Base-by-base conservation (phyloP, 345 rosid species). In the Aquilaria yunnanensis region DNA sequence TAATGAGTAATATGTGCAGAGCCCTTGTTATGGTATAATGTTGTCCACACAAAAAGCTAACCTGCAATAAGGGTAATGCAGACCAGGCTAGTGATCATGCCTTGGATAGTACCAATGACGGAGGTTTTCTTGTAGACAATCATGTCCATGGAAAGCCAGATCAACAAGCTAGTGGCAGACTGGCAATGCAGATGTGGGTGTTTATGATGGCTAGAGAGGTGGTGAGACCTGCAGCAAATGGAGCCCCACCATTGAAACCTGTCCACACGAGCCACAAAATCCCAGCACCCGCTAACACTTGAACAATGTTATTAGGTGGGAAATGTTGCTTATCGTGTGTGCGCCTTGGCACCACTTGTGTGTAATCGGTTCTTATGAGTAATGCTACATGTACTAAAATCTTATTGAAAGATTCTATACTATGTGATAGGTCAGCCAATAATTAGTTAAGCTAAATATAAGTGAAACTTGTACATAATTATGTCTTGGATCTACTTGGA, bases 181-280 rank as follows among this genome's bases (percentile, higher is more conserved):
- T 16, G 23, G 23, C 23, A 16, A 16, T 74, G 79, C 85, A 83
- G 56, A 81, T 60, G 51, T 79, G 85, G 30, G 86, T 81, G 67
- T 83, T 85, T 51, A 80, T 29, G 34, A 83, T 67, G 59, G 88
- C 88, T 29, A 82, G 57, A 13, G 88, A 74, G 5, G 88, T 57
- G 2, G 72, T 52, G 7, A 37, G 9, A 2, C 75, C 75, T 1
- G 74, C 81, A 0, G 67, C 55, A 59, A 81, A 76, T 12, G 88
- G 82, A 23, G 88, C 64, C 5, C 92, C 86, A 2, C 92, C 92
- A 37, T 83, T 83, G 79, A 83, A 86, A 1, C 88, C 92, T 0
- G 82, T 83, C 86, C 88, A 81, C 32, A 86, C 92, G 10, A 81
- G n/a, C 92, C 86, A 83, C 30, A 83, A 70, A 65, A 86, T 74